A percentile compares a stretch with the other conserved stretches of the same genome.
Conservation (phyloP, 192 early-diverging fungal genomes). For the Coemansia asiatica region DNA sequence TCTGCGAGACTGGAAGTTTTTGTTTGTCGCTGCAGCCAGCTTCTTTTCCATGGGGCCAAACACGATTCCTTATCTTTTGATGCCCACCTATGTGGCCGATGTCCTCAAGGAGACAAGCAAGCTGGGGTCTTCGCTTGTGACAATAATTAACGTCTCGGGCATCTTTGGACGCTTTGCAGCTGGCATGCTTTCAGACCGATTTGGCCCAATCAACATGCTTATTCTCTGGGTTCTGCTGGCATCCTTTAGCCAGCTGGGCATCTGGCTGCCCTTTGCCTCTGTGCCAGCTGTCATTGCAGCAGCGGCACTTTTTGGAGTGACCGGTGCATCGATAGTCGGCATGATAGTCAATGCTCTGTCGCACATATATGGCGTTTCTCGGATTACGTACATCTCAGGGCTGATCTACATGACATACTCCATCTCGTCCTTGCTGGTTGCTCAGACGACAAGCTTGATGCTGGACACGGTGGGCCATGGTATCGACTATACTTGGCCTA, state of each 20-base stretch:
- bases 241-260: slow-evolving; percentile 38
- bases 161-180: slow-evolving; percentile 47
- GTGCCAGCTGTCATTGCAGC: slow-evolving; percentile 28
- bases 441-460: slow-evolving; percentile 48
- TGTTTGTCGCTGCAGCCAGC: slow-evolving; percentile 41
- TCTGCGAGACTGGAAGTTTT: slow-evolving; percentile 36
- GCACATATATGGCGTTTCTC: slow-evolving; percentile 33
- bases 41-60: slow-evolving; percentile 55
- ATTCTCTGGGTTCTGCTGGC: slow-evolving; percentile 41
- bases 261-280: slow-evolving; percentile 47
- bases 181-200: slow-evolving; percentile 37
- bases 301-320: slow-evolving; percentile 44
- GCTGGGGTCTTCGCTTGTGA: slow-evolving; percentile 38
- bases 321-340: slow-evolving; percentile 37
- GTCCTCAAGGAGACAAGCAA: slow-evolving; percentile 31
- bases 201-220: slow-evolving; percentile 43
- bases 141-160: slow-evolving; percentile 46
- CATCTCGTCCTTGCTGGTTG: slow-evolving; percentile 35
- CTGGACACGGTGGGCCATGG: slow-evolving; percentile 50
- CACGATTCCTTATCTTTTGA: slow-evolving; percentile 49
- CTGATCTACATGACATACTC: slow-evolving; percentile 52
- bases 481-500: slow-evolving; percentile 45
- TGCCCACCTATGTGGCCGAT: slow-evolving; percentile 46
- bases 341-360: slow-evolving; percentile 47
- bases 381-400: slow-evolving; percentile 50